These are phyloP conservation scores for Miamiensis avidus DNA, from an alignment of 169 alveolate genomes.

Conservation along the genomic window DNA sequence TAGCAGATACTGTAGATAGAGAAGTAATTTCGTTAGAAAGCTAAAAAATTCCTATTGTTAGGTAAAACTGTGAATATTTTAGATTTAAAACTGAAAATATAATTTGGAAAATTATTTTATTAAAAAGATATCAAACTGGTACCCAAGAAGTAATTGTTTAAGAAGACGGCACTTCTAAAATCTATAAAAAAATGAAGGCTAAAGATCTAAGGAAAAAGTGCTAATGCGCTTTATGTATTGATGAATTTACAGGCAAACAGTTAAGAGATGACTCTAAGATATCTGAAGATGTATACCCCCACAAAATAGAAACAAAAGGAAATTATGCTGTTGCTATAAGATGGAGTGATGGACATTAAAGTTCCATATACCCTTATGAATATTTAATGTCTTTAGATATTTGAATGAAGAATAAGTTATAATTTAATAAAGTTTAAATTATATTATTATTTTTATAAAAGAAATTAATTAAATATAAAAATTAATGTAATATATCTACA, in stretches of 20 bases:
- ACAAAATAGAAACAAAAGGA: conserved; percentile 78
- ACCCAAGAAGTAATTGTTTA: conserved; percentile 20
- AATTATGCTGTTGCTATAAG: conserved; percentile 87
- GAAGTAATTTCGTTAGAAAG: conserved; percentile 49
- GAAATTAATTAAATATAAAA: too few relatives aligned
- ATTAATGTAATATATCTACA: too few relatives aligned
- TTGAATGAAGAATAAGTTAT: too few relatives aligned
- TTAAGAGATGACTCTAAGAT: conserved; percentile 38
- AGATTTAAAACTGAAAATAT: not conserved
- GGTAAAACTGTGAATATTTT: not conserved
- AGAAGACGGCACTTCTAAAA: conserved; percentile 1
- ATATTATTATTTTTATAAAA: too few relatives aligned
- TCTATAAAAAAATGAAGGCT: conserved; percentile 55
- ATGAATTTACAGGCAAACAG: conserved; percentile 67
- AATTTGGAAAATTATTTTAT: not conserved
- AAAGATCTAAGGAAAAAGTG: conserved; percentile 78
- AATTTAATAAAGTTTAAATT: too few relatives aligned
- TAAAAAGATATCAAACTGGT: conserved; percentile 34
- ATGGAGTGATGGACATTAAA: conserved; percentile 90
- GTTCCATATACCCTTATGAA: conserved; percentile 67
- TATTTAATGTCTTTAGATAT: too few relatives aligned
- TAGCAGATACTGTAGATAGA: conserved; percentile 70
- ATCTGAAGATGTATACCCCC: conserved; percentile 69
- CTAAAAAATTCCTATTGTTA: not conserved
- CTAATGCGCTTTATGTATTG: conserved; percentile 82